Percentiles rank a stretch among this genome's conserved stretches.
phyloP scores from a whole-genome alignment of 192 early-diverging fungal genomes.

The Backusella tuberculispora region DNA sequence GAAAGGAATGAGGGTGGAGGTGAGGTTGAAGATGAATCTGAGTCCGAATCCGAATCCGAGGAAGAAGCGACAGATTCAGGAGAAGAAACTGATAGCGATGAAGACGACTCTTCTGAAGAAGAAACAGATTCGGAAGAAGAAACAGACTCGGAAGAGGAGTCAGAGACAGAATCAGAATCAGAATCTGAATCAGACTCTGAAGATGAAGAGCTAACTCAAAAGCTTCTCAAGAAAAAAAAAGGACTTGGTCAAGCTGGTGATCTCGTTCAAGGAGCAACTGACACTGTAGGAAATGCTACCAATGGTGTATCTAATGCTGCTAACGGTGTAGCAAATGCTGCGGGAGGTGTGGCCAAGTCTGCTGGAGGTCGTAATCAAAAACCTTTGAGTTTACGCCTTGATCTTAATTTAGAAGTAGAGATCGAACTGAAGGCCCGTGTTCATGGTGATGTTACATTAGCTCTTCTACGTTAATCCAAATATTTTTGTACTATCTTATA shows the following conservation, averaged over 20 bases:
- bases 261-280: constrained; percentile 3
- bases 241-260: neutral
- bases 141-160: neutral
- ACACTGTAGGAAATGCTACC: constrained; percentile 17
- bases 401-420: constrained; percentile 30
- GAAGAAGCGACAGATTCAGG: neutral
- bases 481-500: neutral
- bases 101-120: neutral
- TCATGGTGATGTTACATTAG: constrained; percentile 34
- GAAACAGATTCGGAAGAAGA: neutral
- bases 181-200: constrained; percentile 7
- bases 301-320: constrained; percentile 11
- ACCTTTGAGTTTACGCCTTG: constrained; percentile 20
- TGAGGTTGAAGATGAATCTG: neutral
- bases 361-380: neutral
- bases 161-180: neutral
- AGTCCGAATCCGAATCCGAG: neutral
- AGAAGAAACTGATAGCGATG: neutral
- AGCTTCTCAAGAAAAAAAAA: constrained; percentile 1
- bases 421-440: constrained; percentile 30
- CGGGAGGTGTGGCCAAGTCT: constrained; percentile 13
- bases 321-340: constrained; percentile 19
- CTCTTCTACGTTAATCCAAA: constrained; percentile 21
- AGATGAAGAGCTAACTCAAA: neutral
- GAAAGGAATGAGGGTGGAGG: neutral